Base-by-base conservation (phyloP, 176 grass and related monocot genomes). In the Triticum monococcum region DNA sequence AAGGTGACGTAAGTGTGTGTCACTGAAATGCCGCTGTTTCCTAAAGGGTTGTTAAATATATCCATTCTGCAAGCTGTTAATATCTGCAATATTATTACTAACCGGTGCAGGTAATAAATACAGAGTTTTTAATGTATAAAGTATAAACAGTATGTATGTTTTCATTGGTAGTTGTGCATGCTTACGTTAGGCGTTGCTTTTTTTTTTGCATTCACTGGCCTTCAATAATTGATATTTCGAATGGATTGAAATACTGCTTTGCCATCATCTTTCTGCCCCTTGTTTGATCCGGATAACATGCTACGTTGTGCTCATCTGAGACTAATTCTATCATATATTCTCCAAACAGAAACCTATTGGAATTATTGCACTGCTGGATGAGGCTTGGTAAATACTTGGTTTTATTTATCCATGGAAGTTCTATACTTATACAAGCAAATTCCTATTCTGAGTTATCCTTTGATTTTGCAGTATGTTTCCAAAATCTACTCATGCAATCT, bases 351-450 rank as follows among this genome's bases (percentile, higher is more conserved):
- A 96, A 94, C 97, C 97, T 3, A 94, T 99, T 86, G 97, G 97
- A 86, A 99, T 99, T 71, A 99, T 99, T 71, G 90, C 97, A 69
- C 83, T 99, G 57, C 67, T 99, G 77, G 97, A 99, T 91, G 97
- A 96, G 90, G 97, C 97, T 90, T 99, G 97, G 97, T 99, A 99
- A 88, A 25, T 37, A 69, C 30, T 77, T 88, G 25, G 8, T 89
- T 62, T 81, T 80, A 45, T 57, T 81, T 87, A 66, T 78, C 16
- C 40, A 52, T 50, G 18, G 0, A 65, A 68, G 83, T 90, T 70
- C 45, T 77, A 32, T 57, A 56, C 43, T 50, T 82, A 22, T 24
- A 72, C 25, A 79, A 91, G 60, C 18, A 43, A 50, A 41, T 81
- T 50, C 18, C 4, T 56, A 61, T 41, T 36, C 52, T 81, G 14